Conservation (phyloP, 148 eudicot species). For the Rhododendron mucronatum region DNA sequence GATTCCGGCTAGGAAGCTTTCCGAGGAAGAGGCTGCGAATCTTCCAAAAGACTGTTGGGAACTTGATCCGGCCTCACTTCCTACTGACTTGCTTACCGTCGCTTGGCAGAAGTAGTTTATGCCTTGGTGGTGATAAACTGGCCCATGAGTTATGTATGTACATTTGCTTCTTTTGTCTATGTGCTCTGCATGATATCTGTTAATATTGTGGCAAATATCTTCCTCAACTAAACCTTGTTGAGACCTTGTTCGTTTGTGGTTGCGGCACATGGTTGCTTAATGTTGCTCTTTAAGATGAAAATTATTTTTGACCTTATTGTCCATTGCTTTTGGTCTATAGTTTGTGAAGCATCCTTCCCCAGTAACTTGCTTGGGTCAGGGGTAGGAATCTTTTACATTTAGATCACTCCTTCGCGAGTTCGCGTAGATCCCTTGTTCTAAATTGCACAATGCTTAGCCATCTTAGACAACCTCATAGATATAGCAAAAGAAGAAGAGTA, state of each 20-base stretch:
- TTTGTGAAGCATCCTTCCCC: not conserved
- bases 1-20: constrained; percentile 82
- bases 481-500: not conserved
- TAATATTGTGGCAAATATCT: not conserved
- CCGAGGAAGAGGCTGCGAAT: constrained; percentile 48
- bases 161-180: not conserved
- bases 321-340: not conserved
- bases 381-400: not conserved
- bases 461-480: too few species aligned
- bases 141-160: not conserved
- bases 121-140: not conserved
- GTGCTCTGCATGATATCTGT: not conserved
- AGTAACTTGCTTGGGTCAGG: not conserved
- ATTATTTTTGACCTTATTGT: not conserved
- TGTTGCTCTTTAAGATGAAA: not conserved
- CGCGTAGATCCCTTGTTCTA: too few species aligned
- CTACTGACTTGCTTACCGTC: constrained; percentile 45
- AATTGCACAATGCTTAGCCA: not conserved
- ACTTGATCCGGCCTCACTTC: constrained; percentile 91
- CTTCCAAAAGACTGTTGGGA: constrained; percentile 72
- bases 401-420: not conserved
- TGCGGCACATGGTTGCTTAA: not conserved
- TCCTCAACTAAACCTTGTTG: not conserved
- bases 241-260: not conserved
- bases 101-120: constrained; percentile 10